Evolutionary conservation across 164 flowering plant species (phyloP).

Genomic region (Taxillus chinensis): DNA sequence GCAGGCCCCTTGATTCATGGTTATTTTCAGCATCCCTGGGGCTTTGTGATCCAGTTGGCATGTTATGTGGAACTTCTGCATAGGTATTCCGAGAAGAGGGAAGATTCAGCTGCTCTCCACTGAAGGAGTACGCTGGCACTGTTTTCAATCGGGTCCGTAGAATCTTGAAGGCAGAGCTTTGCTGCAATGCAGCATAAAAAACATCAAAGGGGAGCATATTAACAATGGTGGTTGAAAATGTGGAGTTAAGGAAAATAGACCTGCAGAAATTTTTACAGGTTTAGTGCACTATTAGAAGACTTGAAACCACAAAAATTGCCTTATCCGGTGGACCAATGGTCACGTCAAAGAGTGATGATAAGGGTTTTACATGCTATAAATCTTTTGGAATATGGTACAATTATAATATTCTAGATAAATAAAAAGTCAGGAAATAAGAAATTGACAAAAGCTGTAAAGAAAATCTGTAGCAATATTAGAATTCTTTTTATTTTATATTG

Average conservation of each 20-base stretch:
- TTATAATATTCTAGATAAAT: too few relatives aligned
- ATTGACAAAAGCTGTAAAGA: too few relatives aligned
- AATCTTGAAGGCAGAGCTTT: constrained; percentile 90
- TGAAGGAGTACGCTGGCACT: constrained; percentile 62
- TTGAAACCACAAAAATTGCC: too few relatives aligned
- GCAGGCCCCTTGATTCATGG: constrained; percentile 30
- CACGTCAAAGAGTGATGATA: too few relatives aligned
- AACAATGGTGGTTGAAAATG: not conserved
- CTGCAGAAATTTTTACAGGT: not conserved
- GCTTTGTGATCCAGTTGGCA: constrained; percentile 5
- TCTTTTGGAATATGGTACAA: too few relatives aligned
- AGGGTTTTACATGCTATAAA: too few relatives aligned
- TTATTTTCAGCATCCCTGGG: constrained; percentile 44
- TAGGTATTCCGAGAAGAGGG: constrained; percentile 27
- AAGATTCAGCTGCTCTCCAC: constrained; percentile 36
- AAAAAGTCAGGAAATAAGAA: too few relatives aligned
- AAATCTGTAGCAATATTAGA: too few relatives aligned
- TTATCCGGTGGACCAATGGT: too few relatives aligned
- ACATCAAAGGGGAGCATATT: too few relatives aligned
- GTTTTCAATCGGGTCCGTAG: constrained; percentile 70
- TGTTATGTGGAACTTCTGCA: constrained; percentile 16
- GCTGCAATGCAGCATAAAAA: constrained; percentile 43
- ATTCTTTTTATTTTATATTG: too few relatives aligned
- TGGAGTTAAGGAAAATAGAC: not conserved
- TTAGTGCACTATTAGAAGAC: too few relatives aligned